Conservation (phyloP, 1,139 yeast genomes). For the Hansenula lynferdii region DNA sequence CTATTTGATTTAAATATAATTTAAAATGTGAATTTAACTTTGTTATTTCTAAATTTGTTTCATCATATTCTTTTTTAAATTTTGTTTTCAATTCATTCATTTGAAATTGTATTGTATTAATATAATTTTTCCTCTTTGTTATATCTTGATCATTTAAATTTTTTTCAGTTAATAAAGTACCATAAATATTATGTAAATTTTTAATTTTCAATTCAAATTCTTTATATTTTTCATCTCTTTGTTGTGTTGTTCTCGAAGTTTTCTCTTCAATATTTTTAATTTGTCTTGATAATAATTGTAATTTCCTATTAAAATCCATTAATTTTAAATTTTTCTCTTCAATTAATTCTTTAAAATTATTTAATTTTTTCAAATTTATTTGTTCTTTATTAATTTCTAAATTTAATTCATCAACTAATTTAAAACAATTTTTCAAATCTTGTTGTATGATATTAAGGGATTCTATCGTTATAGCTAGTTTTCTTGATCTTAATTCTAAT, state of each 20-base stretch:
- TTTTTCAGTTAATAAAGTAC: conserved; percentile 45
- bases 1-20: conserved; percentile 44
- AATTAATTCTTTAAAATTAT: conserved; percentile 40
- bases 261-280: conserved; percentile 51
- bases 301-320: conserved; percentile 45
- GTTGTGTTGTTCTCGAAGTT: conserved; percentile 42
- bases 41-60: conserved; percentile 48
- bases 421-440: conserved; percentile 47
- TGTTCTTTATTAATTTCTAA: conserved; percentile 46
- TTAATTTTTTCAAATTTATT: conserved; percentile 35
- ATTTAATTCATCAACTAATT: conserved; percentile 54
- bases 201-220: conserved; percentile 42
- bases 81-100: conserved; percentile 39
- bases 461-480: conserved; percentile 51
- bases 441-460: conserved; percentile 52
- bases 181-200: conserved; percentile 42
- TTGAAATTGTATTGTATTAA: conserved; percentile 42
- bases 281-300: conserved; percentile 48
- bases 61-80: conserved; percentile 50
- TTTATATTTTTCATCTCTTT: conserved; percentile 41
- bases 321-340: conserved; percentile 42
- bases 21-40: conserved; percentile 49
- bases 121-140: conserved; percentile 36
- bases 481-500: conserved; percentile 45
- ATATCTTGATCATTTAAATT: conserved; percentile 48